Evolutionary conservation across 257 asterid species (phyloP).

Genomic region (Striga asiatica): DNA sequence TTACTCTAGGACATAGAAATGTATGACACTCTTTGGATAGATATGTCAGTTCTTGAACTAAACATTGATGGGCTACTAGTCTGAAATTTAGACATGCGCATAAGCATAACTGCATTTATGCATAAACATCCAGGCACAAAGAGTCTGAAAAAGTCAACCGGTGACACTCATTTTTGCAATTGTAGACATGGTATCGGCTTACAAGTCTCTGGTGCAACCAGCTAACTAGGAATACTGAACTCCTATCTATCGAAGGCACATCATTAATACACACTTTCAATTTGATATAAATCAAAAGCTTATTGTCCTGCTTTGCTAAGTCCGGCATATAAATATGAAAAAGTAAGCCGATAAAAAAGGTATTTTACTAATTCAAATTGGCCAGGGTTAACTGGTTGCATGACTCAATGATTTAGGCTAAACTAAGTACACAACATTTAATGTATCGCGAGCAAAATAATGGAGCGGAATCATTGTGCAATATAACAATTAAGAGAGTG

Average conservation of each 20-base stretch:
- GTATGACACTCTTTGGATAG: not conserved
- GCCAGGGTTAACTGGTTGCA: not conserved
- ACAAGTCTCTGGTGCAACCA: not conserved
- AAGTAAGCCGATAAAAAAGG: not conserved
- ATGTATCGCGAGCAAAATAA: not conserved
- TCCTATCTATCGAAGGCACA: not conserved
- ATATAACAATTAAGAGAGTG: not conserved
- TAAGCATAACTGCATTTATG: not conserved
- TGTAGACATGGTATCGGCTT: not conserved
- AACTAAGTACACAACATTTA: not conserved
- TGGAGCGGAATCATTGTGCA: slow-evolving; percentile 4
- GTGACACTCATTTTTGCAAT: not conserved
- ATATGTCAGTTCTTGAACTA: not conserved
- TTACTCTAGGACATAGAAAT: not conserved
- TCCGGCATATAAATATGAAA: not conserved
- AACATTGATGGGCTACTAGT: not conserved
- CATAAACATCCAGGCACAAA: not conserved
- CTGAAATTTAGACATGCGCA: not conserved
- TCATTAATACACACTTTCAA: not conserved
- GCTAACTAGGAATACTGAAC: not conserved
- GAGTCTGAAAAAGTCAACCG: not conserved
- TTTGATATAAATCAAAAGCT: too few relatives aligned
- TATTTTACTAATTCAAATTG: not conserved
- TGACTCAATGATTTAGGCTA: not conserved
- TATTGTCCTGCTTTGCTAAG: not conserved